Evolutionary conservation across 495 filamentous ascomycete genomes (phyloP).

Genomic region (Penicillium egyptiacum): DNA sequence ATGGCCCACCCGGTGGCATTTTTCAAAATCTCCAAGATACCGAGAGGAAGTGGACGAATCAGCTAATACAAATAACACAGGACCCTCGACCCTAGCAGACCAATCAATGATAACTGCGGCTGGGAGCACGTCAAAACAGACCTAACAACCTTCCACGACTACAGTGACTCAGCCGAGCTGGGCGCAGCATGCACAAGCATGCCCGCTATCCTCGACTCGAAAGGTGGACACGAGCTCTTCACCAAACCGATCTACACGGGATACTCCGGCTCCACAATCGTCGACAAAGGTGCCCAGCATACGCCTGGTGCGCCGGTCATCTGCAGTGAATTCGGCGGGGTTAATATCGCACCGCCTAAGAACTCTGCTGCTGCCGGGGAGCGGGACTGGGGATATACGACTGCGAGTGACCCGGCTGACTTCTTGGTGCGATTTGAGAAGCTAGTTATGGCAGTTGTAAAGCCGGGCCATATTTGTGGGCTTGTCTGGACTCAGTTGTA

Average conservation of each 20-base stretch:
- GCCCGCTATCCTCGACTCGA: constrained; percentile 46
- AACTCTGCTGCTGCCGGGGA: constrained; percentile 24
- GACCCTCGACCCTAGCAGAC: constrained; percentile 55
- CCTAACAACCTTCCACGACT: constrained; percentile 62
- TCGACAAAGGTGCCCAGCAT: constrained; percentile 48
- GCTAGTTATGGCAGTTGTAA: constrained; percentile 37
- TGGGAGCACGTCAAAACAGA: constrained; percentile 62
- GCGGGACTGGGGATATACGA: constrained; percentile 44
- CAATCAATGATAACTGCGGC: constrained; percentile 65
- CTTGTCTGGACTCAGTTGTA: constrained; percentile 44
- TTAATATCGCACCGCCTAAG: constrained; percentile 54
- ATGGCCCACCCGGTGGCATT: constrained; percentile 15
- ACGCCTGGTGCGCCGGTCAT: constrained; percentile 53
- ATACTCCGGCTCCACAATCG: constrained; percentile 19
- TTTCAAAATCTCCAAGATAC: not conserved
- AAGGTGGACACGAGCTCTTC: constrained; percentile 50
- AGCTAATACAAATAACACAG: constrained; percentile 18
- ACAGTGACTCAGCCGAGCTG: constrained; percentile 50
- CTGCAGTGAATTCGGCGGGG: constrained; percentile 59
- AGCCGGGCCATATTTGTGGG: constrained; percentile 38
- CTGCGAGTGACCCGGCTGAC: constrained; percentile 36
- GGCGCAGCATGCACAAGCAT: constrained; percentile 45
- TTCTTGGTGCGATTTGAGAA: constrained; percentile 34
- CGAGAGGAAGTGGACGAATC: not conserved
- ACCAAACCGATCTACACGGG: constrained; percentile 37